Evolutionary conservation across 2,329 filamentous ascomycete genomes (phyloP).

Genomic region (Akanthomyces dipterigenus): DNA sequence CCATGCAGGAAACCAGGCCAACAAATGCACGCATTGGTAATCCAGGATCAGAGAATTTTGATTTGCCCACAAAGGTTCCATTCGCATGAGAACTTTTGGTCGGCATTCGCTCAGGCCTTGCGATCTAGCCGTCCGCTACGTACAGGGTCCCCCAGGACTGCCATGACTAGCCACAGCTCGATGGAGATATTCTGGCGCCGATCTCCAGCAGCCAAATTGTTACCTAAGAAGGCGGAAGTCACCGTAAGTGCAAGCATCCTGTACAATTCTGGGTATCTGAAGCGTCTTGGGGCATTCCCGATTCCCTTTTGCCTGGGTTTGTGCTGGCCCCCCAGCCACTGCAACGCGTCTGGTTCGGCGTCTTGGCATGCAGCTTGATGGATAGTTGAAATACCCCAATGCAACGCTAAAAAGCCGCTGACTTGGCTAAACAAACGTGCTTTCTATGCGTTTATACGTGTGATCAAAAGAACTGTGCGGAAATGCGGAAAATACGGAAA

Average conservation of each 20-base stretch:
- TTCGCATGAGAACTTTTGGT: constrained; percentile 5
- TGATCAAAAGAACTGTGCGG: neutral
- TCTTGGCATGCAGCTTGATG: neutral
- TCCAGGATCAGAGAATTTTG: neutral
- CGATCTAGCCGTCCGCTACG: neutral
- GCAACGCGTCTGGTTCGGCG: neutral
- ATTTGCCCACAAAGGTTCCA: neutral
- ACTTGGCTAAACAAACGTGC: neutral
- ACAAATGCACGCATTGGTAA: neutral
- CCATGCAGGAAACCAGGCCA: neutral
- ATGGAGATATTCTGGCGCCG: neutral
- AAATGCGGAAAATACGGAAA: constrained; percentile 1
- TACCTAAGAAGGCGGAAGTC: neutral
- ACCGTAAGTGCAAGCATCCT: neutral
- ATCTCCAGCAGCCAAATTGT: neutral
- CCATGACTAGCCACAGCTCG: neutral
- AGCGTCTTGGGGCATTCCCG: neutral
- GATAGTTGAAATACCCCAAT: neutral
- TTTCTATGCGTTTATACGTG: neutral
- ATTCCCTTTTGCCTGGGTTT: neutral
- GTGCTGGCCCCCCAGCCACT: neutral
- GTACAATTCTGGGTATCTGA: neutral
- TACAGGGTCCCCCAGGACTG: neutral
- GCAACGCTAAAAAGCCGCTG: neutral
- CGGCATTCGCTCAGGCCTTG: neutral